Base-by-base conservation (phyloP, 2,329 filamentous ascomycete genomes). In the Mycocentrospora acerina region DNA sequence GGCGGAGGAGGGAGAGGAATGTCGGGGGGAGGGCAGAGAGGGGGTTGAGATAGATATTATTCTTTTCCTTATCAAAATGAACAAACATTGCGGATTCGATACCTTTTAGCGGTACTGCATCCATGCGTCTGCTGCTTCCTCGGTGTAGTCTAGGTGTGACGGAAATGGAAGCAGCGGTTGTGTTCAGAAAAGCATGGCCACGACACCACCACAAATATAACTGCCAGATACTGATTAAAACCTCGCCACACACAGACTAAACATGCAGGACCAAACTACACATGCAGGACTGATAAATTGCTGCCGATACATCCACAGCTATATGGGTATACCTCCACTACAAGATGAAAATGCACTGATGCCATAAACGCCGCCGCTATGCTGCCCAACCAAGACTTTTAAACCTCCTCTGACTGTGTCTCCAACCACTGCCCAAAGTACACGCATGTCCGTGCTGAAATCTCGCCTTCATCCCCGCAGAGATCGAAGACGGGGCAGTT, bases 401-500 rank as follows among this genome's bases (percentile, higher is more conserved):
- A 55, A 17, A 54, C 36, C 28, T 57, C 53, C 27, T 60, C 61
- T 1, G 60, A 63, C 24, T 59, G 50, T 1, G 62, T 64, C 29
- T 57, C 57, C 14, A 96, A 69, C 93, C 93, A 98, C 35, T 83
- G 80, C 48, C 86, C 80, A 60, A 95, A 96, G 63, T 98, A 98
- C 37, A 89, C 85, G 68, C 93, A 98, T 34, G 86, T 95, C 50
- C 82, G 85, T 0, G 91, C 88, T 57, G 85, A 94, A 15, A 98
- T 89, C 0, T 90, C 88, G 0, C 91, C 91, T 6, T 89, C 90
- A 44, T 95, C 88, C 51, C 88, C 86, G 64, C 93, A 98, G 2
- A 97, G 77, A 41, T 93, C 86, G 64, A 95, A 95, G 2, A 96
- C 91, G 0, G 93, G 93, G 67, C 93, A 98, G 38, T 82, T 78